Base-by-base conservation (phyloP, 352 stramenopile species). In the Phytophthora pisi region DNA sequence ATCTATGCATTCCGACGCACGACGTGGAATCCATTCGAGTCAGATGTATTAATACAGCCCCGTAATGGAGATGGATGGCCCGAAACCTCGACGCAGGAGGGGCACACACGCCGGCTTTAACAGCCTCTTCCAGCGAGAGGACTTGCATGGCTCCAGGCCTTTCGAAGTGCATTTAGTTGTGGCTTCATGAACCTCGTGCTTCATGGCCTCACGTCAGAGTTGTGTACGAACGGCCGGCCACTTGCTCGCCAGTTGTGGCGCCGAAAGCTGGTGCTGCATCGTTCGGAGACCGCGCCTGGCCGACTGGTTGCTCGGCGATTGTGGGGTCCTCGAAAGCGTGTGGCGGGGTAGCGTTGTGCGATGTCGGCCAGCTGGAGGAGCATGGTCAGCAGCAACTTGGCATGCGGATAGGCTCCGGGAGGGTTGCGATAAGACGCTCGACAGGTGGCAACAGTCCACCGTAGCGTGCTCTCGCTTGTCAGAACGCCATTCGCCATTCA, bases 351-450 rank as follows among this genome's bases (percentile, higher is more conserved):
- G 60, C 20, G 20, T 13, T 51, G 49, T 64, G 64, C 31, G 51
- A 47, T 28, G 38, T 36, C 51, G 40, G 43, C 55, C 66, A 74
- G 54, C 66, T 69, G 54, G 15, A 67, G 45, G 9, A 28, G 42
- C 54, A 59, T 70, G 53, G 60, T 62, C 66, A 70, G 66, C 45
- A 40, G 28, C 60, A 58, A 62, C 34, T 58, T 66, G 61, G 53
- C 54, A 60, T 24, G 31, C 50, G 55, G 66, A 74, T 70, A 74
- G 66, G 66, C 66, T 38, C 5, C 56, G 51, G 57, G 51, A 67
- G 52, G 57, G 52, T 51, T 63, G 61, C 66, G 66, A 74, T 70
- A 74, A 70, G 61, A 74, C 61, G 61, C 11, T 42, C 10, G 67
- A 63, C 66, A 74, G 55, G 38, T 70, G 66, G 66, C 10, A 8